Conservation (phyloP, 148 eudicot genomes). For the Cornus suecica region DNA sequence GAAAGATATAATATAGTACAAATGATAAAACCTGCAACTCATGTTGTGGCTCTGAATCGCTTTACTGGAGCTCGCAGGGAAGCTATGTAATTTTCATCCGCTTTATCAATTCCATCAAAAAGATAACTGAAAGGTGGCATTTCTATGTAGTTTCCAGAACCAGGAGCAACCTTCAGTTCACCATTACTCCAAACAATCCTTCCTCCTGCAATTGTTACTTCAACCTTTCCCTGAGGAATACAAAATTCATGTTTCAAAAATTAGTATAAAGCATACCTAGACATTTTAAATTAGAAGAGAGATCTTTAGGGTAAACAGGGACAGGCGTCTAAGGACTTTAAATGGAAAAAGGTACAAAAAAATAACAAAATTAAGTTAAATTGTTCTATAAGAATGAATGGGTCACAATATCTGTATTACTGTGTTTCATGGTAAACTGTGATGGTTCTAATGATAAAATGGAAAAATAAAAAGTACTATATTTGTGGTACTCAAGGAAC, state of each 20-base stretch:
- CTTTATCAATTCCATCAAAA: constrained; percentile 75
- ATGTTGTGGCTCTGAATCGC: constrained; percentile 42
- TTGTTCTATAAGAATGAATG: not conserved
- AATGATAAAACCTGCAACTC: constrained; percentile 8
- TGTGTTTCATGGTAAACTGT: not conserved
- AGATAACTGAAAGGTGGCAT: constrained; percentile 81
- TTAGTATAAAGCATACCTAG: not conserved
- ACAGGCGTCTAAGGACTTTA: not conserved
- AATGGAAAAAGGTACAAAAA: not conserved
- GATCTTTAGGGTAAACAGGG: not conserved
- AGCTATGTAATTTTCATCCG: constrained; percentile 59
- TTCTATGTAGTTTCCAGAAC: constrained; percentile 75
- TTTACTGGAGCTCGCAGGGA: constrained; percentile 85
- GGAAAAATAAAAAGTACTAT: not conserved
- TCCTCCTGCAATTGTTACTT: constrained; percentile 94
- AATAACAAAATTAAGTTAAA: not conserved
- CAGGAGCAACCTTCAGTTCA: constrained; percentile 63
- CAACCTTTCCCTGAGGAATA: constrained; percentile 78
- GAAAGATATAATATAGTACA: not conserved
- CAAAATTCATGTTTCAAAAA: not conserved
- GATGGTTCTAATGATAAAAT: not conserved
- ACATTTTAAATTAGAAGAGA: not conserved
- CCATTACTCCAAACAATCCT: constrained; percentile 78
- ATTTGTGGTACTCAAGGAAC: not conserved
- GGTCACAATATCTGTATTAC: not conserved